Evolutionary conservation across 768 basidiomycete genomes (phyloP).

Genomic region (Psilocybe cubensis): DNA sequence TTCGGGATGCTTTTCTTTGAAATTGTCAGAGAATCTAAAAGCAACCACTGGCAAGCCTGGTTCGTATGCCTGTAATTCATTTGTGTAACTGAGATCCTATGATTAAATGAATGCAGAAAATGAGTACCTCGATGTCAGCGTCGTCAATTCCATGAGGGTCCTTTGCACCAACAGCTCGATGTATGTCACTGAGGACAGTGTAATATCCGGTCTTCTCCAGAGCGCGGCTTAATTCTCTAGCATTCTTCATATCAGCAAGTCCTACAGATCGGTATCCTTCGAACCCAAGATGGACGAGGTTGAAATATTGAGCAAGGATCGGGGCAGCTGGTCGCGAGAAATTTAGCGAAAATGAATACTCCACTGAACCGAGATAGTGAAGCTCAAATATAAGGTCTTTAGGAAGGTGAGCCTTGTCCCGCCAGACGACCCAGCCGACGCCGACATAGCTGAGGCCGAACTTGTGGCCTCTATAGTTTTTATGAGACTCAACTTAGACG

Average conservation of each 20-base stretch:
- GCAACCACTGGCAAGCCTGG: conserved; percentile 69
- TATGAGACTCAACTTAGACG: conserved; percentile 41
- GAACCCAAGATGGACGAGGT: conserved; percentile 62
- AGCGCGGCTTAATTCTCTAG: conserved; percentile 63
- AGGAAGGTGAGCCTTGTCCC: conserved; percentile 63
- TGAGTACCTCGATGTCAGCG: conserved; percentile 57
- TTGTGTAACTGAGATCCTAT: conserved; percentile 8
- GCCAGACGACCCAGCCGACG: conserved; percentile 75
- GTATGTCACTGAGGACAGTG: conserved; percentile 59
- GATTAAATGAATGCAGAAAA: conserved; percentile 2
- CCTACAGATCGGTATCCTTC: conserved; percentile 56
- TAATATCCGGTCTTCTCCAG: conserved; percentile 60
- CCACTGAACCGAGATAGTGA: conserved; percentile 56
- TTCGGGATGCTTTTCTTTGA: conserved; percentile 56
- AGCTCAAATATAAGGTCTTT: conserved; percentile 77
- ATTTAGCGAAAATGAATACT: conserved; percentile 78
- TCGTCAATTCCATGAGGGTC: conserved; percentile 47
- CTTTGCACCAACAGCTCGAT: conserved; percentile 39
- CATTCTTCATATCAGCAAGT: conserved; percentile 59
- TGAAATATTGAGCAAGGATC: conserved; percentile 67
- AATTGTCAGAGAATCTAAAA: conserved; percentile 64
- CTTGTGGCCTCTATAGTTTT: conserved; percentile 61
- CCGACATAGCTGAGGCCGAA: conserved; percentile 61
- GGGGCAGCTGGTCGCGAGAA: conserved; percentile 67
- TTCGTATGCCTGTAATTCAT: conserved; percentile 45